Evolutionary conservation across 1,139 yeast species (phyloP), one percentile per base, ranked within the genome.

Genomic region (Yarrowia galli): DNA sequence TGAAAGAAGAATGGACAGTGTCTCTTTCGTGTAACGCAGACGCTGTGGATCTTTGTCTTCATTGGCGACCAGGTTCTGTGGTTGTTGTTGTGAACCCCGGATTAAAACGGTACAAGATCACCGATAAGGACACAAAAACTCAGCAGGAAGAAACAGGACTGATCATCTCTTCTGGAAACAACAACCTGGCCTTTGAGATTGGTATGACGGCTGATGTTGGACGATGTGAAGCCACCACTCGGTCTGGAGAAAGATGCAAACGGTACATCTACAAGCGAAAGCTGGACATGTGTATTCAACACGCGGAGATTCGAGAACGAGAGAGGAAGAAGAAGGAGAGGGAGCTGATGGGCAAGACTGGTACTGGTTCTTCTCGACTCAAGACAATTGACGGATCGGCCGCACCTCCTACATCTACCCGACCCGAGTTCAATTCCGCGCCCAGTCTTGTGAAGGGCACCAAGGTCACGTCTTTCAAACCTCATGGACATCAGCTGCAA

Each of bases 351-450:
- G 9, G 10, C 18, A 38, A 38, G 10, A 5, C 16, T 15, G 40
- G 40, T 3, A n/a, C 4, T 16, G 40, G 40, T 6, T 4, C 2
- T 15, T 40, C 43, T 36, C 45, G 38, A 13, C 25, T 56, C 9
- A 40, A 25, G 9, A 25, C 48, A 1, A 4, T 28, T 0, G 63
- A 56, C 13, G 63, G 63, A 8, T 56, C 63, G 7, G 20, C 48
- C 2, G 10, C 16, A 12, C 49, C 48, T 5, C 51, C 64, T 16
- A 43, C 40, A 1, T 43, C 64, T 0, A 12, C 51, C 2, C 18
- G 64, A 28, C 2, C 51, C 8, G 64, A 58, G 18, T 58, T 58
- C 64, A 58, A 58, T 20, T 58, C 64, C 22, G 51, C 7, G 3
- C 51, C 51, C 3, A 32, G 20, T 28, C 36, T 58, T 1, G 12